Conservation (phyloP, 2,329 filamentous ascomycete species). For the Botrytis tulipae region DNA sequence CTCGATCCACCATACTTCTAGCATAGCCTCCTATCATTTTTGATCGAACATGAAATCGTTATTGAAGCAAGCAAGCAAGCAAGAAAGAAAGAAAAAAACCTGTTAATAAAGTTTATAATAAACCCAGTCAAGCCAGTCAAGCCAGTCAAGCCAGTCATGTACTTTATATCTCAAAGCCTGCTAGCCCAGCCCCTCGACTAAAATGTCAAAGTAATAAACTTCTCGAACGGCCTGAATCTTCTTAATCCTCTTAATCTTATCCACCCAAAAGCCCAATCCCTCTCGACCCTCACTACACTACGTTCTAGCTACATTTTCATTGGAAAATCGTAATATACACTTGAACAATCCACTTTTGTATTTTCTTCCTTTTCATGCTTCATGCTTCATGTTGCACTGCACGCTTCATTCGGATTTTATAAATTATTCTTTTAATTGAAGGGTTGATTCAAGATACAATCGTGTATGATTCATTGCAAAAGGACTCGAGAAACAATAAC, state of each 20-base stretch:
- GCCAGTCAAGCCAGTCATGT: not conserved
- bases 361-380: not conserved
- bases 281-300: not conserved
- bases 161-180: not conserved
- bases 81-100: not conserved
- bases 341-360: not conserved
- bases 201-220: not conserved
- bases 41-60: not conserved
- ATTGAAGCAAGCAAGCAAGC: too few relatives aligned
- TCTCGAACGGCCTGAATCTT: not conserved
- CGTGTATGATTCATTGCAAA: not conserved
- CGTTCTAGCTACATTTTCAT: not conserved
- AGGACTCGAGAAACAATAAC: not conserved
- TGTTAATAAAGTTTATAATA: not conserved
- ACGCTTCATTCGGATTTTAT: not conserved
- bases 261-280: not conserved
- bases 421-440: not conserved
- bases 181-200: constrained; percentile 6
- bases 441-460: not conserved
- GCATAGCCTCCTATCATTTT: not conserved
- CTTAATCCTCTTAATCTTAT: not conserved
- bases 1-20: not conserved
- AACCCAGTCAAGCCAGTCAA: not conserved
- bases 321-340: not conserved
- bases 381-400: not conserved